phyloP scores from a whole-genome alignment of 1,284 basidiomycete species.

The Taiwanofungus camphoratus region DNA sequence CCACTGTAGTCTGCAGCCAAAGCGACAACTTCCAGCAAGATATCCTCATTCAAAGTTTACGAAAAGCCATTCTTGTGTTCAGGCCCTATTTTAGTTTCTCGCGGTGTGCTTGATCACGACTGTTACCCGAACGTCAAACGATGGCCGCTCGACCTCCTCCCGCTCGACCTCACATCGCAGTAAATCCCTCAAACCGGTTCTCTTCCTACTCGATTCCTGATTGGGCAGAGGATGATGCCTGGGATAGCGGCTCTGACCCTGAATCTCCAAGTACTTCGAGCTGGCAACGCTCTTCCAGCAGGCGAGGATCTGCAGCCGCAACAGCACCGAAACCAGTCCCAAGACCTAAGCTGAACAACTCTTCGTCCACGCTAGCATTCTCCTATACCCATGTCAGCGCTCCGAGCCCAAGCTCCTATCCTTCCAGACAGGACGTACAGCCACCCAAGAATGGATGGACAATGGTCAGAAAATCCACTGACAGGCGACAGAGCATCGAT shows the following conservation, averaged over 20 bases:
- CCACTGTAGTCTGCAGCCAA: no score
- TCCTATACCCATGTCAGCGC: slow-evolving; percentile 78
- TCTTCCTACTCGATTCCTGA: slow-evolving; percentile 38
- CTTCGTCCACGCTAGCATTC: slow-evolving; percentile 66
- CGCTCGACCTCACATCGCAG: slow-evolving; percentile 67
- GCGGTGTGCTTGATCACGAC: background rate
- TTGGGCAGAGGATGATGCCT: slow-evolving; percentile 83
- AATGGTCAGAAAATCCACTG: slow-evolving; percentile 52
- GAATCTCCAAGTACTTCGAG: slow-evolving; percentile 54
- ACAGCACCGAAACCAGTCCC: slow-evolving; percentile 58
- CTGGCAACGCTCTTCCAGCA: slow-evolving; percentile 38
- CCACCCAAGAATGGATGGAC: slow-evolving; percentile 64
- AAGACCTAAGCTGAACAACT: slow-evolving; percentile 39
- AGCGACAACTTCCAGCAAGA: no score
- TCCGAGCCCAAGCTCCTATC: slow-evolving; percentile 74
- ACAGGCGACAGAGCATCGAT: slow-evolving; percentile 26
- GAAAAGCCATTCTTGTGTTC: no score
- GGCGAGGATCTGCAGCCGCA: slow-evolving; percentile 29
- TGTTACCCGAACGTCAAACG: background rate
- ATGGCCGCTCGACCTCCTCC: slow-evolving; percentile 71
- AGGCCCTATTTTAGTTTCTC: background rate
- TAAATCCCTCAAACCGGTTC: slow-evolving; percentile 51
- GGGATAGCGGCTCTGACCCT: slow-evolving; percentile 84
- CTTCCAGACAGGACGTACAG: slow-evolving; percentile 41
- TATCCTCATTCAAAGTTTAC: no score